Percentiles rank a stretch among this genome's conserved stretches.
Conservation (phyloP, 768 basidiomycete genomes). For the Tulasnella sp. region DNA sequence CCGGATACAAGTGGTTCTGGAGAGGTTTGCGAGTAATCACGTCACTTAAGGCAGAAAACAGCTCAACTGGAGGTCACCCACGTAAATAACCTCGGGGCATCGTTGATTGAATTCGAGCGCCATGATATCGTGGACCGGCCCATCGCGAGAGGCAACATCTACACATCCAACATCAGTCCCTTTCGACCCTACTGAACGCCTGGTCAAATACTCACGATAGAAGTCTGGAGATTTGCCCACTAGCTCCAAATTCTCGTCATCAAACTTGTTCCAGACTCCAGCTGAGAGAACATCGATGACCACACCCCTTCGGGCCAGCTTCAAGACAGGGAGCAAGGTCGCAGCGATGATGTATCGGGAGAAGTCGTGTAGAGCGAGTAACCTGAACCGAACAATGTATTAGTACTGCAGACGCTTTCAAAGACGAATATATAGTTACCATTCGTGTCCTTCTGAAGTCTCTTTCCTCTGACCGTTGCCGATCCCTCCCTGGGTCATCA, state of each 20-base stretch:
- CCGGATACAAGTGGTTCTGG: slow-evolving; percentile 9
- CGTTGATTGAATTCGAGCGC: slow-evolving; percentile 10
- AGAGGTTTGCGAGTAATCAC: background rate
- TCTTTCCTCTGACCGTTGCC: slow-evolving; percentile 11
- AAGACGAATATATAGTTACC: background rate
- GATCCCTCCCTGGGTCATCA: slow-evolving; percentile 10
- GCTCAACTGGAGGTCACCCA: background rate
- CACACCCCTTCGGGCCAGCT: background rate
- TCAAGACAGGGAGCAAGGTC: background rate
- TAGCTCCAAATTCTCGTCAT: slow-evolving; percentile 5
- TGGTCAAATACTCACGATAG: background rate
- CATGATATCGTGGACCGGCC: slow-evolving; percentile 7
- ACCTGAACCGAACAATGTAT: background rate
- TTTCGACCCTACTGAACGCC: background rate
- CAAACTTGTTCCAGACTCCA: slow-evolving; percentile 9
- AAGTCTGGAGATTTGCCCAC: slow-evolving; percentile 1
- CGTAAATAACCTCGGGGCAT: slow-evolving; percentile 5
- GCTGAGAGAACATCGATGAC: slow-evolving; percentile 4
- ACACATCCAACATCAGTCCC: background rate
- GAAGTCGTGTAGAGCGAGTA: slow-evolving; percentile 5
- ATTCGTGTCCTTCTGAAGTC: slow-evolving; percentile 4
- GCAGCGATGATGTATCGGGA: slow-evolving; percentile 10
- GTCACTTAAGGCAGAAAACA: background rate
- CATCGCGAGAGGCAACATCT: slow-evolving; percentile 7
- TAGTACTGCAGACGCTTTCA: background rate